Percentiles rank a stretch among this genome's conserved stretches.
phyloP scores from a whole-genome alignment of 352 stramenopile species.

The Thalassiosira oceanica region DNA sequence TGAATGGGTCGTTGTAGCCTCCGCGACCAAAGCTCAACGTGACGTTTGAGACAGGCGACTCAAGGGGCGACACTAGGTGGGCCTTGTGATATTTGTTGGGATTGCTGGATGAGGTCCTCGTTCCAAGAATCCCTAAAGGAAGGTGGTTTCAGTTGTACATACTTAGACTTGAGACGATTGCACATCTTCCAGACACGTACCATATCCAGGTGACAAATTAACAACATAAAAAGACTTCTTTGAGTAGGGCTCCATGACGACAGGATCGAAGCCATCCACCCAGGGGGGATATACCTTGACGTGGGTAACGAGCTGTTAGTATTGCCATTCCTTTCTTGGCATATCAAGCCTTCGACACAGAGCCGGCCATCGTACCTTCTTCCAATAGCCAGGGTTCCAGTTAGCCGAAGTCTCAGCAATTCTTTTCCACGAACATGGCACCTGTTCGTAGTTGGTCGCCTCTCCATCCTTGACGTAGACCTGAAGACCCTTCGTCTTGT shows the following conservation, averaged over 20 bases:
- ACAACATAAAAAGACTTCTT: slow-evolving; percentile 4
- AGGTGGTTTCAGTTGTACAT: too few relatives aligned
- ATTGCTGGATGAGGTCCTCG: neutral
- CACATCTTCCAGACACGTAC: too few relatives aligned
- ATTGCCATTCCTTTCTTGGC: slow-evolving; percentile 38
- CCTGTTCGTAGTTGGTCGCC: neutral
- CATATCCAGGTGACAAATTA: too few relatives aligned
- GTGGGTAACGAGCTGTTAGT: slow-evolving; percentile 12
- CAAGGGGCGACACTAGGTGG: neutral
- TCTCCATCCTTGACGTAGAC: slow-evolving; percentile 1
- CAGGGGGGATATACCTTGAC: slow-evolving; percentile 10
- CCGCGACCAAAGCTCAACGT: neutral
- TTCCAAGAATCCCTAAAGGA: slow-evolving; percentile 7
- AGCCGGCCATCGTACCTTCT: slow-evolving; percentile 30
- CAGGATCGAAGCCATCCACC: slow-evolving; percentile 1
- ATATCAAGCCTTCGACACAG: slow-evolving; percentile 45
- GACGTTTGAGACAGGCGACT: neutral
- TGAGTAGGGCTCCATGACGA: neutral
- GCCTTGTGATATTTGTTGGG: slow-evolving; percentile 3
- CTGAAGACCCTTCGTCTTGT: neutral
- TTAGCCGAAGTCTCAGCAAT: neutral
- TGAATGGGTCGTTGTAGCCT: neutral
- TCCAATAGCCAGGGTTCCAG: slow-evolving; percentile 2
- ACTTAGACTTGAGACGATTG: too few relatives aligned
- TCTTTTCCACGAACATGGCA: neutral